Evolutionary conservation across 225 moss, liverwort and hornwort genomes (phyloP), one percentile per base, ranked within the genome.

Genomic region (Pseudisothecium myosuroides): DNA sequence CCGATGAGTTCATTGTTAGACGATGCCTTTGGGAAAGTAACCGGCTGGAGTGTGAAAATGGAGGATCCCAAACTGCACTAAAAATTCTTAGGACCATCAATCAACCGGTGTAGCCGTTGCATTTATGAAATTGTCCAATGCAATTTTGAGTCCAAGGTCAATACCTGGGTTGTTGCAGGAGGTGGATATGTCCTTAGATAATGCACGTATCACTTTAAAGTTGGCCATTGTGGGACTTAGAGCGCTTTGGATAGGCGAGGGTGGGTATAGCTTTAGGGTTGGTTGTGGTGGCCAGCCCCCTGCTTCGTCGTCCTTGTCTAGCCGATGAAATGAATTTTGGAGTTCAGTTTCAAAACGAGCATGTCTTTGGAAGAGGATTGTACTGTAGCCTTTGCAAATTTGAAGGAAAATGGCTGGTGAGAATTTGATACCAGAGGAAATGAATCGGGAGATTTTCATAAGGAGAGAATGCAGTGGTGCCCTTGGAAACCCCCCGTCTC

Each of bases 71-170:
- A 69, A 39, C 5, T 27, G 43, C 43, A 9, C 43, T 4, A 9
- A 27, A 27, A 26, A 26, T 26, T 41, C 15, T 15, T 9, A 41
- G 41, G 41, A 71, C 27, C 4, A 69, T 41, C 71, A 15, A 2
- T 14, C 15, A 15, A 22, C 9, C 1, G 1, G 2, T 43, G 9
- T 69, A 39, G 39, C 8, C 0, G 8, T 8, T 24, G 22, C 9
- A 14, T 41, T 69, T 3, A 5, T 9, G 26, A 26, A 14, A 41
- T 71, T 41, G 41, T 26, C 14, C 15, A 9, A 26, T 71, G 26
- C 15, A 41, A 41, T 26, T 41, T 26, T 1, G 2, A 43, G 43
- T 43, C 7, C 72, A 72, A 72, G 28, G 43, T 8, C 0, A 27
- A 2, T 9, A 16, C 10, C 0, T 1, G 6, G 16, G 15, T 71